A percentile compares a stretch with the other conserved stretches of the same genome.
These are phyloP conservation scores for Beauveria rudraprayagi DNA, from an alignment of 2,329 filamentous ascomycete genomes.

Conservation along the genomic window DNA sequence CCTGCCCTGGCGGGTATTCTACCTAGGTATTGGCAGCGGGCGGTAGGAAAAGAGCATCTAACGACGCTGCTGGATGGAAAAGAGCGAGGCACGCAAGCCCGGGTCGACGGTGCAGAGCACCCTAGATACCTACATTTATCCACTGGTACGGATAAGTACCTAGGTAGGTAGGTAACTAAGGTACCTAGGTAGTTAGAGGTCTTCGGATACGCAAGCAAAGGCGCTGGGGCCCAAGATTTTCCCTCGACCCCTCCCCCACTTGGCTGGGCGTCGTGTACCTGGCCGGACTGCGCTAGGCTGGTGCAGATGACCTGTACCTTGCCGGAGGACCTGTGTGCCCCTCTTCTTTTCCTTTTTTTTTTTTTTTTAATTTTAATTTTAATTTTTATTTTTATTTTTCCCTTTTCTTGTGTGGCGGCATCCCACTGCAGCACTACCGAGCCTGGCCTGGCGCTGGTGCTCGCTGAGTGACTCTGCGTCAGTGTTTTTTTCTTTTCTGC, in stretches of 20 bases:
- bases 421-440: no score
- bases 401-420: not conserved
- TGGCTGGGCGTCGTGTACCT: conserved; percentile 24
- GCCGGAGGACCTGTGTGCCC: not conserved
- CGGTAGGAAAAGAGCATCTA: not conserved
- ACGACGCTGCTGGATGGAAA: not conserved
- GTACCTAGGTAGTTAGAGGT: no score
- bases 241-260: conserved; percentile 4
- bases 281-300: conserved; percentile 24
- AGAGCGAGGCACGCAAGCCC: not conserved
- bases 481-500: not conserved
- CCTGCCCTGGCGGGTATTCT: not conserved
- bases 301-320: conserved; percentile 32
- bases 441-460: no score
- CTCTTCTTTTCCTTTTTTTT: not conserved
- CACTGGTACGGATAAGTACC: no score
- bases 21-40: not conserved
- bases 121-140: no score
- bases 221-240: not conserved
- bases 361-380: not conserved
- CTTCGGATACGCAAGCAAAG: no score
- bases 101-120: not conserved
- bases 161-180: no score
- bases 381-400: no score
- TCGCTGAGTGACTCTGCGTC: no score